Conservation (phyloP, 2,329 filamentous ascomycete species). For the Tolypocladium tropicale region DNA sequence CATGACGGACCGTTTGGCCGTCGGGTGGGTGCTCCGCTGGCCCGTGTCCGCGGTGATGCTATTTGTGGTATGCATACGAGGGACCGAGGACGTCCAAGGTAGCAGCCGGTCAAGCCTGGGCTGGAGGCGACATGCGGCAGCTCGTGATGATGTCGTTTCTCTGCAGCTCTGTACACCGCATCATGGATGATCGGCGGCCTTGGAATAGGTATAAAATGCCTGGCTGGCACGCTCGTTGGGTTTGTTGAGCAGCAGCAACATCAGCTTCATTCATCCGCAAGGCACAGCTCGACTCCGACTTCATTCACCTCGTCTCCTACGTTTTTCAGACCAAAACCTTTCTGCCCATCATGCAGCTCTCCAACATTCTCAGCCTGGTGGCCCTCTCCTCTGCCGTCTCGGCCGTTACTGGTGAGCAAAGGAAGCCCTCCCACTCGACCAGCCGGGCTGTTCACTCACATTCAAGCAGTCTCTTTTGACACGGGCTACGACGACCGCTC, state of each 20-base stretch:
- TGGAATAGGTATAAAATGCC: background rate
- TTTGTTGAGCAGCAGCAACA: background rate
- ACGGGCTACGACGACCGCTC: constrained; percentile 53
- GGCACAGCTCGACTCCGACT: background rate
- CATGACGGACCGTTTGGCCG: background rate
- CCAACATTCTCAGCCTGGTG: constrained; percentile 28
- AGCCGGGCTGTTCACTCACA: background rate
- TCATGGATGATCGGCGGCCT: background rate
- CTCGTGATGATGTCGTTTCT: background rate
- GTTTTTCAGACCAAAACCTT: background rate
- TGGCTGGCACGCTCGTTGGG: background rate
- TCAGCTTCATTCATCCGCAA: background rate
- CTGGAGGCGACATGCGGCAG: background rate
- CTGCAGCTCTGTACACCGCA: background rate
- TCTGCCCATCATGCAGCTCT: constrained; percentile 31
- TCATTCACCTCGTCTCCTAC: background rate
- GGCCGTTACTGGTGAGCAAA: constrained; percentile 24
- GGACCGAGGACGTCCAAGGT: background rate
- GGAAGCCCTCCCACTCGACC: background rate
- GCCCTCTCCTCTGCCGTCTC: constrained; percentile 24
- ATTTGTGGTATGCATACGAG: no score
- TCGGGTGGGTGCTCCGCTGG: background rate
- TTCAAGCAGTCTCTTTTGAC: constrained; percentile 55
- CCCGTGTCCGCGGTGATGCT: background rate
- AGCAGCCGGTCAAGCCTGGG: background rate